Evolutionary conservation across 441 rosid species (phyloP).

Genomic region (Eutrema salsugineum): DNA sequence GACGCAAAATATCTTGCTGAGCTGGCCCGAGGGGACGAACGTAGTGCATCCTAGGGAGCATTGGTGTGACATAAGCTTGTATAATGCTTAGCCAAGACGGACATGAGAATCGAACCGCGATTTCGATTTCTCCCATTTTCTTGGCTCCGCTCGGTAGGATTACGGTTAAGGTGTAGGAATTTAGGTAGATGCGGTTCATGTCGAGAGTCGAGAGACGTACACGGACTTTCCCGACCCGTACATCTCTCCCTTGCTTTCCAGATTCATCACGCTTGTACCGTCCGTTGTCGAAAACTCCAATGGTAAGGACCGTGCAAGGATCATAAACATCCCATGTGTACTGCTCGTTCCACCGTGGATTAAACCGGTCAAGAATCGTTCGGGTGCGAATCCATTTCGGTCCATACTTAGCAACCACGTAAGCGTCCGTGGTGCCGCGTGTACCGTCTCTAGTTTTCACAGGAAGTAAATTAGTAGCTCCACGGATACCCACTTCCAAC

Average conservation of each 20-base stretch:
- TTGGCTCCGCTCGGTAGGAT: conserved; percentile 58
- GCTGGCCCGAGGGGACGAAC: conserved; percentile 51
- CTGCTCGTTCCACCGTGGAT: conserved; percentile 75
- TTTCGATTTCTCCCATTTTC: conserved; percentile 68
- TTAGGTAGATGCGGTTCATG: conserved; percentile 50
- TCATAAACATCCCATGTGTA: conserved; percentile 69
- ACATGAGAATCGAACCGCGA: conserved; percentile 57
- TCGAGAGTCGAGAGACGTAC: conserved; percentile 60
- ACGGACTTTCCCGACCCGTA: conserved; percentile 49
- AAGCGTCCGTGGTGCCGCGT: conserved; percentile 69
- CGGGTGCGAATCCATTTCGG: conserved; percentile 68
- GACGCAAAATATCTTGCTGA: conserved; percentile 60
- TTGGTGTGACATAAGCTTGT: conserved; percentile 52
- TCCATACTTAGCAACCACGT: conserved; percentile 68
- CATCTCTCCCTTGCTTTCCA: conserved; percentile 44
- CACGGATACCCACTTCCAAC: conserved; percentile 62
- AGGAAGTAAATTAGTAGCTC: conserved; percentile 59
- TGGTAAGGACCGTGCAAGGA: conserved; percentile 60
- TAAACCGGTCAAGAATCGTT: conserved; percentile 60
- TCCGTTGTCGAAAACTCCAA: conserved; percentile 66
- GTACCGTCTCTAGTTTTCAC: conserved; percentile 72
- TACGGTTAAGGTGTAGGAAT: conserved; percentile 42
- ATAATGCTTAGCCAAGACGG: conserved; percentile 56
- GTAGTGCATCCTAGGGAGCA: conserved; percentile 67
- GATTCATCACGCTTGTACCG: conserved; percentile 55